Base-by-base conservation (phyloP, 2,329 filamentous ascomycete species). In the Beauveria pseudobassiana region DNA sequence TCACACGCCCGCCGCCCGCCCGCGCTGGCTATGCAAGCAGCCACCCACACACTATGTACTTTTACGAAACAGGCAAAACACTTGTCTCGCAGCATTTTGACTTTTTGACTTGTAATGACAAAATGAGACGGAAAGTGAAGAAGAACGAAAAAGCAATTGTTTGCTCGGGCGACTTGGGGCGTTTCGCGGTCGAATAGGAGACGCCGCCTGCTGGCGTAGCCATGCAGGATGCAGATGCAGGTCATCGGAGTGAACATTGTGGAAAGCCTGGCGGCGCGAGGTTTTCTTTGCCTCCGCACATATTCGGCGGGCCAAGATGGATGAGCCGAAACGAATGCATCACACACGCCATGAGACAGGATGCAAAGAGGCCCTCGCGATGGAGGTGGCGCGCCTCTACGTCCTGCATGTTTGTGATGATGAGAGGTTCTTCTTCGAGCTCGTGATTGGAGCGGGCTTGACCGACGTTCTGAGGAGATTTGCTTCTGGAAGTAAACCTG, bases 361-460 rank as follows among this genome's bases (percentile, higher is more conserved):
- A 38, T 57, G 54, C 18, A 48, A 34, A n/a, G 28, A 14, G 6
- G 14, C 12, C n/a, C 28, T 38, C 43, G 38, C 28, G 42, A 24
- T 38, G 30, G 28, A 20, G 9, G 14, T 8, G n/a, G 28, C n/a
- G 28, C 14, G 10, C 22, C 18, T 26, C 20, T 28, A 49, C 24
- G 16, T 34, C 3, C 46, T 59, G 46, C 56, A 59, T 59, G 46
- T 51, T 59, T 51, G 46, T 22, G 56, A 59, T 59, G 46, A 20
- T 14, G 45, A 30, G n/a, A 7, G 22, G 18, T 30, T 18, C 14
- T 22, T 14, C 22, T 24, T 22, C 7, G 18, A 40, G 14, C 16
- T n/a, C 5, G 20, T 43, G 14, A 58, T 40, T 40, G 45, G 45
- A 40, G 28, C 16, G 8, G 22, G 6, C 34, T 51, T 51, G 56